These are phyloP conservation scores for Colletotrichum cereale DNA, from an alignment of 2,329 filamentous ascomycete genomes.

Conservation along the genomic window DNA sequence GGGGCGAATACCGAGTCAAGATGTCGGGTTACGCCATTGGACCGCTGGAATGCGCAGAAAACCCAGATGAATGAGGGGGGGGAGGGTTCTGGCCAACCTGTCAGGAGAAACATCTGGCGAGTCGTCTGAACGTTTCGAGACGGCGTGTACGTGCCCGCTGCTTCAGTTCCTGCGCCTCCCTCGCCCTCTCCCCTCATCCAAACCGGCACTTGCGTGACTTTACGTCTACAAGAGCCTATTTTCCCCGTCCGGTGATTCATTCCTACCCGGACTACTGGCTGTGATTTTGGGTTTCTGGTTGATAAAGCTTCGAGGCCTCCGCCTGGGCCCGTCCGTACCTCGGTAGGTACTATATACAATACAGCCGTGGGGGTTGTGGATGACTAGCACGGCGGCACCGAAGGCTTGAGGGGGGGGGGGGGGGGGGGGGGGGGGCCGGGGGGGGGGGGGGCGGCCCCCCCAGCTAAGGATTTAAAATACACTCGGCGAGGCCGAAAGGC, in stretches of 20 bases:
- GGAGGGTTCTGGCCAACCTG: background rate
- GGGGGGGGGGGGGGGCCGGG: no score
- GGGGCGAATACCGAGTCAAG: background rate
- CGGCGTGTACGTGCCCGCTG: background rate
- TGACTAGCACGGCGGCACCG: background rate
- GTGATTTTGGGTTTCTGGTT: background rate
- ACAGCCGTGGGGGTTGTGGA: no score
- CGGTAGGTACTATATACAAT: no score
- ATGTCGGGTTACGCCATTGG: background rate
- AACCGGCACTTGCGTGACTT: background rate
- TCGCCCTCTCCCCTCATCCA: background rate
- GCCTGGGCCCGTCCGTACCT: background rate
- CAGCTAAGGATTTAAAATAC: no score
- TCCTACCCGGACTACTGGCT: background rate
- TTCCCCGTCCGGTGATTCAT: background rate
- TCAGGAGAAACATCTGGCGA: background rate
- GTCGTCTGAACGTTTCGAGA: slow-evolving; percentile 9
- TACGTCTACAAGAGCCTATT: background rate
- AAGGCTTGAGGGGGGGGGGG: background rate
- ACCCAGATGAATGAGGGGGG: no score
- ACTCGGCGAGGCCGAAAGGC: background rate
- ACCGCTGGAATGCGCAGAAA: background rate
- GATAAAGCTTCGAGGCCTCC: background rate
- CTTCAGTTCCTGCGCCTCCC: background rate
- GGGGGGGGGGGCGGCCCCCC: no score